These are phyloP conservation scores for Metrosideros polymorpha DNA, from an alignment of 441 rosid species.

Conservation along the genomic window DNA sequence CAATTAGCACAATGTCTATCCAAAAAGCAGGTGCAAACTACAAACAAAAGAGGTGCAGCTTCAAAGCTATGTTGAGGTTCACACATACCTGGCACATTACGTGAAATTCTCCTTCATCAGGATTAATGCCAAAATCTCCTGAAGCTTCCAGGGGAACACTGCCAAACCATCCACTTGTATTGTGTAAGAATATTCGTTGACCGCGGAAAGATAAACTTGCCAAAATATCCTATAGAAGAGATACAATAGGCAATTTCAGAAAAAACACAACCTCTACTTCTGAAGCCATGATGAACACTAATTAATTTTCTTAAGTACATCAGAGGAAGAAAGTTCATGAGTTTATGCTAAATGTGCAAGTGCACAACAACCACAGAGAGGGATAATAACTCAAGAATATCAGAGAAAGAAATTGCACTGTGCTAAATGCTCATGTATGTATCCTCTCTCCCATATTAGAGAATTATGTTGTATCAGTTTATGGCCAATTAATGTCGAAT, in stretches of 20 bases:
- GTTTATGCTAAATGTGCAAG: background rate
- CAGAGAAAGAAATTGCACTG: background rate
- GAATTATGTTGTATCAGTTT: background rate
- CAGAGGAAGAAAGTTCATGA: background rate
- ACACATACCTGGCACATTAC: constrained; percentile 88
- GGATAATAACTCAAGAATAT: background rate
- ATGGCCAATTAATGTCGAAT: background rate
- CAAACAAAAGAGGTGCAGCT: background rate
- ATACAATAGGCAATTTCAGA: background rate
- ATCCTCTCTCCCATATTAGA: background rate
- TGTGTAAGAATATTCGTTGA: constrained; percentile 88
- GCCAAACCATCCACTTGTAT: constrained; percentile 97
- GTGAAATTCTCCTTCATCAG: constrained; percentile 98
- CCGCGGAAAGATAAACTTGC: constrained; percentile 92
- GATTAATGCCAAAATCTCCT: constrained; percentile 98
- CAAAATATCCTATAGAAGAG: constrained; percentile 61
- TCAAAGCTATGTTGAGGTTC: background rate
- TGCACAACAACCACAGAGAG: background rate
- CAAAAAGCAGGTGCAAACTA: background rate
- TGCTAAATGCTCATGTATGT: background rate
- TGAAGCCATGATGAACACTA: background rate
- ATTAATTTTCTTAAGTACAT: background rate
- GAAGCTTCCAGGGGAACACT: constrained; percentile 95
- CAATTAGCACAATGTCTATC: background rate
- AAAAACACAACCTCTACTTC: background rate